These are phyloP conservation scores for Talaromyces sp. DNA, from an alignment of 2,329 filamentous ascomycete genomes.

Conservation along the genomic window DNA sequence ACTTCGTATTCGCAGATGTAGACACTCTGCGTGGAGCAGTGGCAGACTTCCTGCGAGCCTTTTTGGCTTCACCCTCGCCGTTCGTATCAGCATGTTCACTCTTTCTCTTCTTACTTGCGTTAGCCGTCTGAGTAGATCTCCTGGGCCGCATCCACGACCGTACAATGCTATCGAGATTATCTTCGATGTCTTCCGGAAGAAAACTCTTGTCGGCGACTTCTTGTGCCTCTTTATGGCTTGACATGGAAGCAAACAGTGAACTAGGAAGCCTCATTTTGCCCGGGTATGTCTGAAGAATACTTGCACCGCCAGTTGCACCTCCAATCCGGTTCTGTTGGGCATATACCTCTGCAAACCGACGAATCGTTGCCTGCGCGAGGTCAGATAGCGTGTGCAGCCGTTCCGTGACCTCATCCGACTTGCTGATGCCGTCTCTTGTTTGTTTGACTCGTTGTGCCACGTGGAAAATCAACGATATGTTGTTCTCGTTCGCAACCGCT, in stretches of 20 bases:
- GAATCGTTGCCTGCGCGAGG: conserved; percentile 73
- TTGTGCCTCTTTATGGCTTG: conserved; percentile 72
- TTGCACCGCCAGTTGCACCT: conserved; percentile 34
- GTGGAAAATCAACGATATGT: conserved; percentile 82
- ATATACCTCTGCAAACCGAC: conserved; percentile 79
- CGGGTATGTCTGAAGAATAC: conserved; percentile 72
- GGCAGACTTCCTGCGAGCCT: conserved; percentile 27
- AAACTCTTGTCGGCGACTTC: conserved; percentile 82
- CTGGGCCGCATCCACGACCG: conserved; percentile 61
- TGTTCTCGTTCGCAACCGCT: conserved; percentile 76
- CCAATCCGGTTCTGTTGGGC: conserved; percentile 58
- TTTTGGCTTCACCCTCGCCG: conserved; percentile 26
- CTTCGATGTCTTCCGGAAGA: conserved; percentile 69
- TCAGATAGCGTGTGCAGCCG: conserved; percentile 80
- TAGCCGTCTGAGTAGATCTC: conserved; percentile 28
- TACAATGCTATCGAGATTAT: conserved; percentile 72
- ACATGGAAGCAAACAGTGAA: conserved; percentile 69
- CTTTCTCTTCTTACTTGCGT: conserved; percentile 39
- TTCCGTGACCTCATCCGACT: conserved; percentile 40
- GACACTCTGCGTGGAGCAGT: conserved; percentile 31
- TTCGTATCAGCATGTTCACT: conserved; percentile 29
- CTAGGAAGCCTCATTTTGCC: conserved; percentile 75
- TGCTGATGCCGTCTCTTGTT: conserved; percentile 70
- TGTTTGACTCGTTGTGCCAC: conserved; percentile 91
- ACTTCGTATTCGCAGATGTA: conserved; percentile 25